Conservation (phyloP, 768 basidiomycete species). For the Podaxis sp. region DNA sequence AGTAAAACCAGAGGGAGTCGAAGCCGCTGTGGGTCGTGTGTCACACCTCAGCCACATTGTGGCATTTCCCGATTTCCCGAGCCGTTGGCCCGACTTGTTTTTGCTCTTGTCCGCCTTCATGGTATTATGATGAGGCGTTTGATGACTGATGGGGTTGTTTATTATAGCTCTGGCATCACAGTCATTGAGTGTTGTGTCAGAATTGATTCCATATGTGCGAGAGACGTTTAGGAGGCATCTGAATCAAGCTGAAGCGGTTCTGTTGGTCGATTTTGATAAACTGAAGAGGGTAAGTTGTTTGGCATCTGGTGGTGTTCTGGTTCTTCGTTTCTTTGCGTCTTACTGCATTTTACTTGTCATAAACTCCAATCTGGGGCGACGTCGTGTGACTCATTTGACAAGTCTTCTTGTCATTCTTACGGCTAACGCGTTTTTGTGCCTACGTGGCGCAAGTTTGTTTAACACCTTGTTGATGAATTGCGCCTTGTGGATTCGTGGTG, state of each 20-base stretch:
- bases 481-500: not conserved
- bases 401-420: not conserved
- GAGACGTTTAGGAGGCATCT: conserved; percentile 94
- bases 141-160: conserved; percentile 4
- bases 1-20: not conserved
- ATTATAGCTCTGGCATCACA: conserved; percentile 88
- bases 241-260: conserved; percentile 91
- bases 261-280: conserved; percentile 98
- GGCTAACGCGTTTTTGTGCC: not conserved
- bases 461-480: not conserved
- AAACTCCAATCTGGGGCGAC: not conserved
- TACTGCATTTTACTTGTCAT: conserved; percentile 8
- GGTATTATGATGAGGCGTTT: not conserved
- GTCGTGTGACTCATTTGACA: not conserved
- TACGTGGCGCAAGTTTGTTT: not conserved
- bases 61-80: not conserved
- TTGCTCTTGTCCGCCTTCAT: not conserved
- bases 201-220: conserved; percentile 92
- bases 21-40: not conserved
- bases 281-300: conserved; percentile 76
- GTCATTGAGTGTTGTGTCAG: conserved; percentile 90
- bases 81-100: not conserved
- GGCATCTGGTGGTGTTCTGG: not conserved
- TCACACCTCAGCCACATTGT: not conserved
- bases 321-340: conserved; percentile 9